These are phyloP conservation scores for Monosporascus sp. DNA, from an alignment of 2,329 filamentous ascomycete species.

Conservation along the genomic window DNA sequence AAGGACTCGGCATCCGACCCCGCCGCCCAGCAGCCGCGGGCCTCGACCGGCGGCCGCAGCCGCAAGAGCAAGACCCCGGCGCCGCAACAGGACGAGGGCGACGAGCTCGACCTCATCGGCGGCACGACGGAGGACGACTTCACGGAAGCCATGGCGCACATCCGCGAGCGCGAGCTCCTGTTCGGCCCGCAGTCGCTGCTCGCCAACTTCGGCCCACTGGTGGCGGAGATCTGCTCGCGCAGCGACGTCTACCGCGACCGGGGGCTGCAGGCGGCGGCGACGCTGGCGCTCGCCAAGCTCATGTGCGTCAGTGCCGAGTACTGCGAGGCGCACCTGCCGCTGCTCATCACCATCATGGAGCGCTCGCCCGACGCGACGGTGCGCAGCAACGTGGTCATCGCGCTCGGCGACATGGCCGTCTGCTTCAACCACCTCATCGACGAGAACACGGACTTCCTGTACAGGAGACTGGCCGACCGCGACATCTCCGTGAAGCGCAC, in stretches of 20 bases:
- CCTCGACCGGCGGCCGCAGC: conserved; percentile 20
- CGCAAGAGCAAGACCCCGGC: conserved; percentile 31
- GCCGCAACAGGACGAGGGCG: conserved; percentile 61
- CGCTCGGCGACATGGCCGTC: conserved; percentile 96
- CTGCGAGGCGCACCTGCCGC: conserved; percentile 85
- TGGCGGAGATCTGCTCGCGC: conserved; percentile 89
- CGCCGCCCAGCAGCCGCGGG: conserved; percentile 23
- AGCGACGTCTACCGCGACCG: conserved; percentile 89
- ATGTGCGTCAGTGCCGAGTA: conserved; percentile 99
- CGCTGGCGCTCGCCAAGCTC: conserved; percentile 90
- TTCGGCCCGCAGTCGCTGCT: conserved; percentile 76
- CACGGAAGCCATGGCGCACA: conserved; percentile 77
- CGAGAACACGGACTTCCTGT: conserved; percentile 97
- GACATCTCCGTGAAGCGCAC: conserved; percentile 92
- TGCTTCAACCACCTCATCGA: conserved; percentile 99
- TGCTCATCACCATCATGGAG: conserved; percentile 97
- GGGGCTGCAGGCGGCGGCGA: conserved; percentile 86
- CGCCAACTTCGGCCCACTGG: conserved; percentile 85
- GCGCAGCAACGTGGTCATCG: conserved; percentile 92
- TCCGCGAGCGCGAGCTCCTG: conserved; percentile 77
- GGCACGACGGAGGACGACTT: conserved; percentile 95
- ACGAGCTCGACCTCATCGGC: conserved; percentile 93
- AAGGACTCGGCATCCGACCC: conserved; percentile 48
- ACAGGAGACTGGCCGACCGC: conserved; percentile 82
- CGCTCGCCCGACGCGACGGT: conserved; percentile 87